These are phyloP conservation scores for Cystoderma amianthinum DNA, from an alignment of 768 basidiomycete genomes.

Conservation along the genomic window DNA sequence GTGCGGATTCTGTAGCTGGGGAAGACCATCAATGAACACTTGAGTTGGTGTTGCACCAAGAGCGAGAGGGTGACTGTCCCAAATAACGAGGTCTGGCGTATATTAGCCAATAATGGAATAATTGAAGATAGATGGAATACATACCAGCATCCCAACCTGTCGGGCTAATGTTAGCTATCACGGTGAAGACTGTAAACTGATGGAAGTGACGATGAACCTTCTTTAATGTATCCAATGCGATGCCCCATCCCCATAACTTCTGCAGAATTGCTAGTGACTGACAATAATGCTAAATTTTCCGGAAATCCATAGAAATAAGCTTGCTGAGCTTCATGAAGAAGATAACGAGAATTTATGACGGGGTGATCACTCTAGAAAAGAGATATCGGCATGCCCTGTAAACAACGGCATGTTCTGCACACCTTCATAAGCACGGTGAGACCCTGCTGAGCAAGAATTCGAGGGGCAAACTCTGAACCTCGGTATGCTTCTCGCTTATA, in stretches of 20 bases:
- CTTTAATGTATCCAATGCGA: constrained; percentile 71
- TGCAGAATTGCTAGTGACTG: constrained; percentile 72
- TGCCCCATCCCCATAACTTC: constrained; percentile 70
- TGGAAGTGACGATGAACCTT: constrained; percentile 30
- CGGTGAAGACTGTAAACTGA: not conserved
- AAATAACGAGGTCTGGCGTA: constrained; percentile 70
- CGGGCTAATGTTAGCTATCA: not conserved
- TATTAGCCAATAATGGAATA: not conserved
- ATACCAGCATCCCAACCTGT: constrained; percentile 72
- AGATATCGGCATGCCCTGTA: not conserved
- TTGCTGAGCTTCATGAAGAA: constrained; percentile 81
- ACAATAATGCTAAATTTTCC: constrained; percentile 58
- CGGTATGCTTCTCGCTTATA: constrained; percentile 82
- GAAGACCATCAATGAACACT: constrained; percentile 86
- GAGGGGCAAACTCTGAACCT: constrained; percentile 74
- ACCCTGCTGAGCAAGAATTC: constrained; percentile 62
- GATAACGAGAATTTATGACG: constrained; percentile 59
- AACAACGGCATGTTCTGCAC: constrained; percentile 5
- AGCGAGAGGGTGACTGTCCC: constrained; percentile 81
- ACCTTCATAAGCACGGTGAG: constrained; percentile 75
- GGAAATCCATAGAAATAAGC: constrained; percentile 78
- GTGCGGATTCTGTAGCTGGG: constrained; percentile 51
- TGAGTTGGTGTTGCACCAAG: constrained; percentile 84
- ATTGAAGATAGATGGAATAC: constrained; percentile 7
- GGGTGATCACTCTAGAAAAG: constrained; percentile 57